Conservation (phyloP, 345 rosid species). For the Sisymbrium altissimum region DNA sequence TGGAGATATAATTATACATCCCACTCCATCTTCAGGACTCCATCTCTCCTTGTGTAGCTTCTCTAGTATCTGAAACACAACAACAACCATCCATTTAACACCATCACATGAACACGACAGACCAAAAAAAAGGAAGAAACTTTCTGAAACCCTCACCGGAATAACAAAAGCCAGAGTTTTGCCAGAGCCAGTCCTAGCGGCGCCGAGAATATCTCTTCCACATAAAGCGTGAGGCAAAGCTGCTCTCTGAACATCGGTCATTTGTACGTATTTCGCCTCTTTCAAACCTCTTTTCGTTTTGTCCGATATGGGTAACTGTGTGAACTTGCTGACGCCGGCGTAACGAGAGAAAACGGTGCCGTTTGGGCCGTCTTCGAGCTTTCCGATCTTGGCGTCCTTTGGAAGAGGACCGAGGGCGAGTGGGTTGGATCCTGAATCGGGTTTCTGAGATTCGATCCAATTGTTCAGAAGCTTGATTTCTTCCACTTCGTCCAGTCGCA, state of each 20-base stretch:
- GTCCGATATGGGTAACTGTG: conserved; percentile 71
- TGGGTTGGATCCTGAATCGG: conserved; percentile 83
- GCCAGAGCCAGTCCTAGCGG: conserved; percentile 95
- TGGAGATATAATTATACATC: conserved; percentile 87
- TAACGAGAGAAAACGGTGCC: conserved; percentile 52
- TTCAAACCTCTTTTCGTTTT: conserved; percentile 67
- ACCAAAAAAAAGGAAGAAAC: neutral
- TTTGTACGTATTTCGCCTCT: conserved; percentile 45
- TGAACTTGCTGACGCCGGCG: conserved; percentile 55
- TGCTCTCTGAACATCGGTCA: conserved; percentile 90
- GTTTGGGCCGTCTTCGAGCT: conserved; percentile 34
- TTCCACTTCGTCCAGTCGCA: conserved; percentile 44
- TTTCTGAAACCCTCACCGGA: conserved; percentile 53
- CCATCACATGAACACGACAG: neutral
- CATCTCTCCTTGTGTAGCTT: conserved; percentile 76
- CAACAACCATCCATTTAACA: neutral
- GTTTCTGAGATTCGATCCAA: conserved; percentile 85
- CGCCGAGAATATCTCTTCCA: conserved; percentile 87
- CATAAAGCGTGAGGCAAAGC: conserved; percentile 84
- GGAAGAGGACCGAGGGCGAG: conserved; percentile 52
- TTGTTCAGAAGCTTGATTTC: conserved; percentile 52
- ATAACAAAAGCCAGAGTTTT: conserved; percentile 89
- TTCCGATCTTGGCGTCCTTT: conserved; percentile 50
- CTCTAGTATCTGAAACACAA: conserved; percentile 61
- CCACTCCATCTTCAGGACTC: conserved; percentile 91